These are phyloP conservation scores for Populus hybrid DNA, from an alignment of 441 rosid species.

Conservation along the genomic window DNA sequence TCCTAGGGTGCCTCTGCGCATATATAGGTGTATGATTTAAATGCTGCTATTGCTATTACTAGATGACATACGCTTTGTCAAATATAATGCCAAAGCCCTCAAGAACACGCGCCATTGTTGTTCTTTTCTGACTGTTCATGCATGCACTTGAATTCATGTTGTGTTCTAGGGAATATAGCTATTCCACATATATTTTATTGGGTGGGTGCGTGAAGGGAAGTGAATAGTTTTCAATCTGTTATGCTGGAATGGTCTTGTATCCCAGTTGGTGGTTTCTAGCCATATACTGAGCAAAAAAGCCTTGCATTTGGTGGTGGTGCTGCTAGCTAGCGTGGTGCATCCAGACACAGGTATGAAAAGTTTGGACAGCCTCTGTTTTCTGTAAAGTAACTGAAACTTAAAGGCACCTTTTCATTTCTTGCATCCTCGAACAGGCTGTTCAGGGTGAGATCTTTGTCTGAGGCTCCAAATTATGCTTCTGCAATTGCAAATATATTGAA, in stretches of 20 bases:
- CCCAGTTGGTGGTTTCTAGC: conserved; percentile 96
- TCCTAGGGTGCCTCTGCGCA: neutral
- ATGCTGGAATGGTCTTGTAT: conserved; percentile 94
- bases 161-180: neutral
- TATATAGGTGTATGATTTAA: neutral
- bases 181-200: neutral
- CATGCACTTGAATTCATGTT: neutral
- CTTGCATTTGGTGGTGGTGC: conserved; percentile 94
- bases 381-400: conserved; percentile 11
- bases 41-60: neutral
- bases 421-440: conserved; percentile 60
- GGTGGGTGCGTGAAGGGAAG: conserved; percentile 1
- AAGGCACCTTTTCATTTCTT: conserved; percentile 12
- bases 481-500: conserved; percentile 72
- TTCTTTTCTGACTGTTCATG: neutral
- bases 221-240: conserved; percentile 9
- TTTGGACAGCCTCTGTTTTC: conserved; percentile 11
- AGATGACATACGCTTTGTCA: neutral
- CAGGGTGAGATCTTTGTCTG: conserved; percentile 93
- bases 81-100: neutral
- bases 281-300: conserved; percentile 85
- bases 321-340: conserved; percentile 85
- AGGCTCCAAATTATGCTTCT: conserved; percentile 88
- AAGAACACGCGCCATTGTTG: neutral
- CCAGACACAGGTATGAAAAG: conserved; percentile 50